Conservation (phyloP, 192 early-diverging fungal species). For the Coemansia sp. region DNA sequence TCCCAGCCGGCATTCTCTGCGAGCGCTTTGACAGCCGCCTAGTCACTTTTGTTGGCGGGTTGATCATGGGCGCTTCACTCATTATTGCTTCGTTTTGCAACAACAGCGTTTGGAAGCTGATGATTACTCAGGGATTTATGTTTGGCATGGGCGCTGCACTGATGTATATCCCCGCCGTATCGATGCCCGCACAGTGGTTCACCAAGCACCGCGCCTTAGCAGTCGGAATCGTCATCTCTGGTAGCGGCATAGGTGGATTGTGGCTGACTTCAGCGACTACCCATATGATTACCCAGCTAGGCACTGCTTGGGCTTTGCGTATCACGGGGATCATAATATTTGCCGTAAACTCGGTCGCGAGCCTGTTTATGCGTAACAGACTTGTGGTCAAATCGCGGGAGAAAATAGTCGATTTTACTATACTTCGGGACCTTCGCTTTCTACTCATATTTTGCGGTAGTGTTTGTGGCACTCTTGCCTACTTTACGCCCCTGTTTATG, state of each 20-base stretch:
- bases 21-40: constrained; percentile 59
- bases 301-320: constrained; percentile 61
- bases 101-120: constrained; percentile 62
- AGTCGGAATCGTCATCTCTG: constrained; percentile 58
- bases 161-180: constrained; percentile 56
- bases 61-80: constrained; percentile 58
- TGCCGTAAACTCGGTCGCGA: constrained; percentile 44
- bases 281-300: constrained; percentile 49
- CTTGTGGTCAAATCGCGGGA: constrained; percentile 22
- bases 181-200: constrained; percentile 63
- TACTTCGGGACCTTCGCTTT: constrained; percentile 54
- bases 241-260: constrained; percentile 62
- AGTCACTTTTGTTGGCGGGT: constrained; percentile 57
- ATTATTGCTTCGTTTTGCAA: constrained; percentile 63
- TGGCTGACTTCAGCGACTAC: constrained; percentile 57
- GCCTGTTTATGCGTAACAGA: constrained; percentile 52
- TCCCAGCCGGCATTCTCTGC: constrained; percentile 55
- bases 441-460: constrained; percentile 39
- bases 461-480: constrained; percentile 56
- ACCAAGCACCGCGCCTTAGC: constrained; percentile 56
- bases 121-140: constrained; percentile 64
- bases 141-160: constrained; percentile 53
- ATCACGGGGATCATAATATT: constrained; percentile 54
- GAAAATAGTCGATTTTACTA: constrained; percentile 50
- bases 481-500: constrained; percentile 64